phyloP scores from a whole-genome alignment of 257 asterid genomes.

The Nicotiana sylvestris region DNA sequence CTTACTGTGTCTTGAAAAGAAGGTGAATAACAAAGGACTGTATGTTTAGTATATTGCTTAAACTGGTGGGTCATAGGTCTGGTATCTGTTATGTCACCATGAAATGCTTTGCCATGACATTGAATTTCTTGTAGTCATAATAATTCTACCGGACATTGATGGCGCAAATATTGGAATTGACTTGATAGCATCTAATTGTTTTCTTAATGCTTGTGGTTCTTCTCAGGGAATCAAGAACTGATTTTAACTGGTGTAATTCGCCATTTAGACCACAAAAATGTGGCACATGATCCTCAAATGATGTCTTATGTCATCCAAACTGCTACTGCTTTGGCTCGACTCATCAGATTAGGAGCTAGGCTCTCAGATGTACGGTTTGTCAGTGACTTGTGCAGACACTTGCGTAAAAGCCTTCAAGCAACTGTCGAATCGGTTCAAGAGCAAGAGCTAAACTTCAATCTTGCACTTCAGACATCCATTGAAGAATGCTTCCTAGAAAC shows the following conservation, averaged over 20 bases:
- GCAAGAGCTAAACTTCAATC: constrained; percentile 51
- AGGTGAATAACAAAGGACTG: background rate
- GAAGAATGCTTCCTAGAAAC: constrained; percentile 88
- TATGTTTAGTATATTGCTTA: background rate
- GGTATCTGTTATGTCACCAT: background rate
- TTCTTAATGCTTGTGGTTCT: constrained; percentile 14
- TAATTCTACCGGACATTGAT: background rate
- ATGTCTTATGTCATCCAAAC: constrained; percentile 70
- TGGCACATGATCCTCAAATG: constrained; percentile 64
- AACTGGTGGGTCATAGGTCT: background rate
- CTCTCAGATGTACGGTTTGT: constrained; percentile 82
- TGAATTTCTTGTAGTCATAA: background rate
- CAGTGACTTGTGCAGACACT: constrained; percentile 83
- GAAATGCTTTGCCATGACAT: background rate
- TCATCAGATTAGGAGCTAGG: constrained; percentile 57
- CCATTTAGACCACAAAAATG: constrained; percentile 92
- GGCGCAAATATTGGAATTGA: background rate
- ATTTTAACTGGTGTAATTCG: constrained; percentile 78
- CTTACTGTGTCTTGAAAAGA: background rate
- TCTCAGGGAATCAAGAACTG: constrained; percentile 63
- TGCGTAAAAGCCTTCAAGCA: constrained; percentile 91
- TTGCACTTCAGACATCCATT: constrained; percentile 62
- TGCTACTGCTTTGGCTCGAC: constrained; percentile 77
- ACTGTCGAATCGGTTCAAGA: constrained; percentile 71
- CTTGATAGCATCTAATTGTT: constrained; percentile 1